These are phyloP conservation scores for Juglanconis juglandina DNA, from an alignment of 2,329 filamentous ascomycete species.

Conservation along the genomic window DNA sequence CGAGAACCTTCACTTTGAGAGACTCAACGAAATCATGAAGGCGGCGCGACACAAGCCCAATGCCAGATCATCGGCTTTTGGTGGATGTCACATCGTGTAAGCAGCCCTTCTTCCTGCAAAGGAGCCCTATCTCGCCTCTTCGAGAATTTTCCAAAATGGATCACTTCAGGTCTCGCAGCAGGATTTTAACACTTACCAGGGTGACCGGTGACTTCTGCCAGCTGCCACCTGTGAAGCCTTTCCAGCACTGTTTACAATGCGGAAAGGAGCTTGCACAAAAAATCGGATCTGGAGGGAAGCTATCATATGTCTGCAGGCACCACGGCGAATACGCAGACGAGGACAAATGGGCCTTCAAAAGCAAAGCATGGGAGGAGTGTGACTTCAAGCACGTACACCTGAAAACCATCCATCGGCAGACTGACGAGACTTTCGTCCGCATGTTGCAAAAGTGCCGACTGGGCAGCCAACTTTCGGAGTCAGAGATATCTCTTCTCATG, in stretches of 20 bases:
- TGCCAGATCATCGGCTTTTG: slow-evolving; percentile 28
- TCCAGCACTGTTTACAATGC: slow-evolving; percentile 48
- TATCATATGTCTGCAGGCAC: slow-evolving; percentile 29
- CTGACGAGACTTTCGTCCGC: slow-evolving; percentile 48
- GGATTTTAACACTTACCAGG: too few species aligned
- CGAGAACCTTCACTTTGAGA: slow-evolving; percentile 50
- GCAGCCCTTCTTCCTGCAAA: too few species aligned
- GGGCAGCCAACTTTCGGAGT: slow-evolving; percentile 34
- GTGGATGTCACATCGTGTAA: slow-evolving; percentile 49
- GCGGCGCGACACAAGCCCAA: slow-evolving; percentile 21
- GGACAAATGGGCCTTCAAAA: slow-evolving; percentile 61
- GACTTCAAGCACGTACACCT: slow-evolving; percentile 52
- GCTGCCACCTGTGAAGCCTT: slow-evolving; percentile 57
- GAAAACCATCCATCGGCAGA: slow-evolving; percentile 54
- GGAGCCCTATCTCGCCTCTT: too few species aligned
- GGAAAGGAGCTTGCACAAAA: slow-evolving; percentile 32
- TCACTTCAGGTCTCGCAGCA: too few species aligned
- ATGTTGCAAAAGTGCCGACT: slow-evolving; percentile 54
- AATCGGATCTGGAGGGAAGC: slow-evolving; percentile 14
- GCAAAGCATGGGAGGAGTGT: slow-evolving; percentile 51
- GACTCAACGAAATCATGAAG: slow-evolving; percentile 48
- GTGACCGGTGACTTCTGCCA: slow-evolving; percentile 61
- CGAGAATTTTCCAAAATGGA: too few species aligned
- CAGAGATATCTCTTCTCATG: slow-evolving; percentile 41
- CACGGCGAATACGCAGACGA: slow-evolving; percentile 39